These are phyloP conservation scores for Escovopsis sp. DNA, from an alignment of 2,329 filamentous ascomycete genomes.

Conservation along the genomic window DNA sequence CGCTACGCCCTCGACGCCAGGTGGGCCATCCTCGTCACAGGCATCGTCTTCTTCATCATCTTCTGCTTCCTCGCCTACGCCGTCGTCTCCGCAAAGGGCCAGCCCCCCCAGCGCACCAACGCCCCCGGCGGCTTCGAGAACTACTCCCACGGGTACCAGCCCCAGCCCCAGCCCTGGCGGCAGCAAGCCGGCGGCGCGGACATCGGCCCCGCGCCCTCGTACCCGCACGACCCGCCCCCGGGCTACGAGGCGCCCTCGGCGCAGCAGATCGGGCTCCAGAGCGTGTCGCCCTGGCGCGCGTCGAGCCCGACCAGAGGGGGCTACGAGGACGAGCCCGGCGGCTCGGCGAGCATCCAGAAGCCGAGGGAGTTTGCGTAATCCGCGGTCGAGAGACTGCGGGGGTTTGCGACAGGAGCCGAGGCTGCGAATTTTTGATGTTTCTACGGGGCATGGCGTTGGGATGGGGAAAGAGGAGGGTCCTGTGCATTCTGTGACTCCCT, in stretches of 20 bases:
- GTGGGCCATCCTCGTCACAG: constrained; percentile 33
- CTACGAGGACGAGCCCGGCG: constrained; percentile 17
- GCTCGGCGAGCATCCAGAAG: constrained; percentile 15
- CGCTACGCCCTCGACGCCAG: constrained; percentile 36
- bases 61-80: constrained; percentile 25
- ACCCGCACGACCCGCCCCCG: constrained; percentile 17
- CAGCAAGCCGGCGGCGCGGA: constrained; percentile 6
- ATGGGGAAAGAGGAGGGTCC: background rate
- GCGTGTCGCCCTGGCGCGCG: constrained; percentile 13
- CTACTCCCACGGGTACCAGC: constrained; percentile 12
- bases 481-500: too few relatives aligned
- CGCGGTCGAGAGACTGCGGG: too few relatives aligned
- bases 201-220: constrained; percentile 7
- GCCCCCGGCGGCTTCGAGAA: constrained; percentile 6
- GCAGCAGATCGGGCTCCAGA: constrained; percentile 16
- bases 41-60: constrained; percentile 29
- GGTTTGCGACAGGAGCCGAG: background rate
- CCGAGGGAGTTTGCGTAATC: constrained; percentile 19
- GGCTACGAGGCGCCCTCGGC: constrained; percentile 19
- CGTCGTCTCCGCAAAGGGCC: constrained; percentile 15
- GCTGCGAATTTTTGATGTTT: background rate
- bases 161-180: constrained; percentile 15
- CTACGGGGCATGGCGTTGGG: constrained; percentile 10
- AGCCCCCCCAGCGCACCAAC: constrained; percentile 10
- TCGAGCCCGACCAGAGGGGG: constrained; percentile 13